Base-by-base conservation (phyloP, 805 yeast species). In the Ogataea nitratoaversa region DNA sequence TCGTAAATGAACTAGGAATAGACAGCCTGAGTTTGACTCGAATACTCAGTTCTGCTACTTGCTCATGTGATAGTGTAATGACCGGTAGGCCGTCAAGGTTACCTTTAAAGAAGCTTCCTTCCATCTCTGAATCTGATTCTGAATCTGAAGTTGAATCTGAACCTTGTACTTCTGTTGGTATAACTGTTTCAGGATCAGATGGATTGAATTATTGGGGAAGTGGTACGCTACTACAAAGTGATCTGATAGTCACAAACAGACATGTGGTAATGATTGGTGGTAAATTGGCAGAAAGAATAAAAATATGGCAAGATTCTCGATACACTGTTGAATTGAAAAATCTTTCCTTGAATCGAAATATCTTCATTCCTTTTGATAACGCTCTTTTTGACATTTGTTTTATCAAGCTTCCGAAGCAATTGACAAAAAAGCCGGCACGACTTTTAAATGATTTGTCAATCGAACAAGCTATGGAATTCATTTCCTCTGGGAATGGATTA, bases 161-260 rank as follows among this genome's bases (percentile, higher is more conserved):
- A 4, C 25, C 3, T 19, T n/a, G 28, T 13, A 42, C 50, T 3
- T 27, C 46, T 9, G 54, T 53, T 23, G 56, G 54, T 5, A 47
- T 55, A 3, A 41, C 42, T 1, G 38, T 38, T 9, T 35, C 32
- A 6, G 37, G n/a, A 5, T 18, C 30, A 8, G 24, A 38, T 12
- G 53, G 52, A 1, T 17, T 28, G 2, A 30, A 29, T 6, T 51
- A 48, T n/a, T 71, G 77, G 76, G 77, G 76, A 1, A 64, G 73
- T 6, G 66, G 73, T 16, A 59, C 70, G 1, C 44, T 62, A n/a
- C 57, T 65, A 39, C 56, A 60, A 30, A 30, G 44, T 2, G 45
- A 48, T 13, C 54, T 66, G 5, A 40, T 72, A 4, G 52, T 69
- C 5, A 71, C 76, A 6, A 72, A 72, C 45, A 38, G 57, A 28